These are phyloP conservation scores for Aspergillus sp. DNA, from an alignment of 2,329 filamentous ascomycete genomes.

Conservation along the genomic window DNA sequence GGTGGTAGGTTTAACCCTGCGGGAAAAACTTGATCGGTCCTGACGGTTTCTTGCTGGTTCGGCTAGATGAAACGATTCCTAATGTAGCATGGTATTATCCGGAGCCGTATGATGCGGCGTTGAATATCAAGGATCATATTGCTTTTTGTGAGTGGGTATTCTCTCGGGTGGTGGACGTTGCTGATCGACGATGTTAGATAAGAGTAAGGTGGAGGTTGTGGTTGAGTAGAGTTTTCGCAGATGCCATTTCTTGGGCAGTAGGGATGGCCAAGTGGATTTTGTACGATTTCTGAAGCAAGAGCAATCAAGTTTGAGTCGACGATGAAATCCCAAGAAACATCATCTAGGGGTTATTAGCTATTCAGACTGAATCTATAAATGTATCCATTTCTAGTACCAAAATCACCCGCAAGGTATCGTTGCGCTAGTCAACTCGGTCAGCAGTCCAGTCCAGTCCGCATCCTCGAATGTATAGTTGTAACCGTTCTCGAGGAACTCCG, in stretches of 20 bases:
- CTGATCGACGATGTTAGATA: slow-evolving; percentile 25
- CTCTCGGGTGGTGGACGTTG: neutral
- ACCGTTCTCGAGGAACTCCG: slow-evolving; percentile 30
- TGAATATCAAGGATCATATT: slow-evolving; percentile 55
- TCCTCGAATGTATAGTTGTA: slow-evolving; percentile 20
- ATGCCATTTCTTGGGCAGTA: too few species aligned
- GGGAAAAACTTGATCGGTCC: too few species aligned
- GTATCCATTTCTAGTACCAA: neutral
- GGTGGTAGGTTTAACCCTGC: slow-evolving; percentile 36
- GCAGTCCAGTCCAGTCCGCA: slow-evolving; percentile 31
- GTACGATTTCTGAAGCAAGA: neutral
- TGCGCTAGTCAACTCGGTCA: slow-evolving; percentile 28
- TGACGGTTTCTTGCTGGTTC: neutral
- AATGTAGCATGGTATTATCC: slow-evolving; percentile 63
- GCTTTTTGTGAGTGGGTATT: slow-evolving; percentile 55
- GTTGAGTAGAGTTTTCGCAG: slow-evolving; percentile 10
- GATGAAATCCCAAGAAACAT: too few species aligned
- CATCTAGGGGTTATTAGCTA: too few species aligned
- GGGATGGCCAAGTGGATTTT: too few species aligned
- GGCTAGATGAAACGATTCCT: slow-evolving; percentile 45
- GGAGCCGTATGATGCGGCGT: slow-evolving; percentile 49
- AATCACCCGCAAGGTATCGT: slow-evolving; percentile 18
- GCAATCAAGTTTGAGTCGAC: too few species aligned
- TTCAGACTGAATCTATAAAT: neutral
- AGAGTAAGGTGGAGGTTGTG: slow-evolving; percentile 31